phyloP scores from a whole-genome alignment of 805 yeast species.

The Ogataea angusta region DNA sequence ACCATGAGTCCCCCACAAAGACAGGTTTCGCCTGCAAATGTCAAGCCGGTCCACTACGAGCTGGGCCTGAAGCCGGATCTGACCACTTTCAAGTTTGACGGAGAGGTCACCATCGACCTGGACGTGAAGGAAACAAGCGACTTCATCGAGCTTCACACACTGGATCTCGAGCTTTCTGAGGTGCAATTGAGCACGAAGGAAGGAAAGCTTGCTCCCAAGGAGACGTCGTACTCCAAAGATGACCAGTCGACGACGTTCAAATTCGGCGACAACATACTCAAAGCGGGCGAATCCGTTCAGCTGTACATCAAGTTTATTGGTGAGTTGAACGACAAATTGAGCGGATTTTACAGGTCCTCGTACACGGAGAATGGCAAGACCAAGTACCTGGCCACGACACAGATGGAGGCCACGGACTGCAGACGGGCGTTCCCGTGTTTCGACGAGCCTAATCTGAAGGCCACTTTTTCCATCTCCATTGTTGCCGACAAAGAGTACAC shows the following conservation, averaged over 20 bases:
- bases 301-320: conserved; percentile 41
- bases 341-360: conserved; percentile 53
- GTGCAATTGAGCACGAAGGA: conserved; percentile 16
- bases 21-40: conserved; percentile 42
- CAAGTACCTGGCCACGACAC: conserved; percentile 51
- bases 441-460: conserved; percentile 57
- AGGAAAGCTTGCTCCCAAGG: conserved; percentile 21
- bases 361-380: conserved; percentile 43
- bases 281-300: conserved; percentile 31
- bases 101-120: conserved; percentile 52
- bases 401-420: conserved; percentile 60
- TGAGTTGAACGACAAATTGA: conserved; percentile 50
- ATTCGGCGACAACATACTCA: conserved; percentile 41
- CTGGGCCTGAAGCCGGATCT: conserved; percentile 43
- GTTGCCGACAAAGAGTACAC: conserved; percentile 36
- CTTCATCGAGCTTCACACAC: conserved; percentile 44
- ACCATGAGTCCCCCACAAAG: conserved; percentile 22
- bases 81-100: conserved; percentile 45
- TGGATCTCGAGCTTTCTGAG: conserved; percentile 29
- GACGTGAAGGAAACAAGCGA: conserved; percentile 44
- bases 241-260: conserved; percentile 64
- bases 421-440: conserved; percentile 58
- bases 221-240: conserved; percentile 39
- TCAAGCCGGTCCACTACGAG: conserved; percentile 75
- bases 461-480: conserved; percentile 49